phyloP scores from a whole-genome alignment of 768 basidiomycete genomes.

The Phaeotremella skinneri region DNA sequence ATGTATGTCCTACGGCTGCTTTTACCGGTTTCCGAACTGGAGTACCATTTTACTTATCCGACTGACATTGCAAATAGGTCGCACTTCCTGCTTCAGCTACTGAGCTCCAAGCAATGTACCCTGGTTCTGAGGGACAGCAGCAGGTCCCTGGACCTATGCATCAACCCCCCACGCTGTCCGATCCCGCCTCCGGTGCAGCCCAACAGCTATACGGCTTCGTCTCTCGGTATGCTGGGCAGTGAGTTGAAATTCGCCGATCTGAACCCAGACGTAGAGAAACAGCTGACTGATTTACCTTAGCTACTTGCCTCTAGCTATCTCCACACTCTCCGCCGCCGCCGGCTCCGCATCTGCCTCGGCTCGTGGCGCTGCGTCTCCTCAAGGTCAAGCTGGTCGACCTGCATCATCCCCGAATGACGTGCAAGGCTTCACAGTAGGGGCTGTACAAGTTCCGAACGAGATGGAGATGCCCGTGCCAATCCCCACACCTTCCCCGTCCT shows the following conservation, averaged over 20 bases:
- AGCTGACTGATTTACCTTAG: constrained; percentile 6
- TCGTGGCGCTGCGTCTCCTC: background rate
- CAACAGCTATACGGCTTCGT: constrained; percentile 41
- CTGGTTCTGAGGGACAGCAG: constrained; percentile 4
- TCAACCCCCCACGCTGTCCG: constrained; percentile 48
- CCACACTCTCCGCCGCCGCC: constrained; percentile 28
- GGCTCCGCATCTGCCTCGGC: constrained; percentile 6
- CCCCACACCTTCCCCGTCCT: constrained; percentile 21
- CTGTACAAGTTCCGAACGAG: constrained; percentile 20
- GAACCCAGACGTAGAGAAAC: background rate
- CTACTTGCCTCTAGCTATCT: constrained; percentile 38
- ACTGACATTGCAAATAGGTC: constrained; percentile 7
- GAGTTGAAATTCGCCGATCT: constrained; percentile 15
- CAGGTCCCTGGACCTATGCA: constrained; percentile 18
- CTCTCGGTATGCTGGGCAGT: constrained; percentile 42
- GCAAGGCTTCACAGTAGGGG: constrained; percentile 5
- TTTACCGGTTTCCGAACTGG: background rate
- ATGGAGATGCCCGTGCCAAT: constrained; percentile 43
- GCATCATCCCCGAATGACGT: background rate
- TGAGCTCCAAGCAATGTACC: constrained; percentile 7
- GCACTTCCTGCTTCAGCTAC: constrained; percentile 14
- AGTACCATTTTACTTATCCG: background rate
- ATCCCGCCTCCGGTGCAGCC: constrained; percentile 47
- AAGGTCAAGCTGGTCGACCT: background rate
- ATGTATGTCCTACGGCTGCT: constrained; percentile 33